These are phyloP conservation scores for Lathyrus tuberosus DNA, from an alignment of 306 rosid genomes.

Conservation along the genomic window DNA sequence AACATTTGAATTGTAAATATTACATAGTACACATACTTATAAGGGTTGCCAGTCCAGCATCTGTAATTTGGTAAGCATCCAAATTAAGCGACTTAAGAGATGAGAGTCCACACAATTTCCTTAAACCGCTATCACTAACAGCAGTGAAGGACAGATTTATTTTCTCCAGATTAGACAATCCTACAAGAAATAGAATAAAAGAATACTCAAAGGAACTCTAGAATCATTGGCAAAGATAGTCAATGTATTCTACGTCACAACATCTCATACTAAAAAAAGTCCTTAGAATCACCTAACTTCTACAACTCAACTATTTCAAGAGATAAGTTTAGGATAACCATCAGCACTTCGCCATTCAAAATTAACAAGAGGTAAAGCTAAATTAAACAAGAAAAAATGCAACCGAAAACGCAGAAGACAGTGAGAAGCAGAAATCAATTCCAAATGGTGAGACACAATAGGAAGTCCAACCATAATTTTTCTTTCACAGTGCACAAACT, in stretches of 20 bases:
- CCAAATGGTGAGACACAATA: conserved; percentile 10
- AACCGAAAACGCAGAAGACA: conserved; percentile 15
- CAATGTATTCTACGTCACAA: conserved; percentile 7
- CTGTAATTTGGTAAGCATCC: conserved; percentile 86
- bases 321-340: neutral
- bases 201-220: conserved; percentile 11
- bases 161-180: conserved; percentile 77
- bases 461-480: conserved; percentile 9
- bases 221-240: conserved; percentile 2
- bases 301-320: no score
- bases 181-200: conserved; percentile 51
- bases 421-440: conserved; percentile 7
- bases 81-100: conserved; percentile 93
- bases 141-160: conserved; percentile 84
- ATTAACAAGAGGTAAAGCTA: conserved; percentile 31
- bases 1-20: conserved; percentile 21
- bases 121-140: conserved; percentile 69
- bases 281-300: no score
- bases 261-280: no score
- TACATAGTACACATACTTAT: conserved; percentile 56
- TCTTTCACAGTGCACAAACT: conserved; percentile 10
- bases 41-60: conserved; percentile 77
- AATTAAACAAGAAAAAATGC: conserved; percentile 14
- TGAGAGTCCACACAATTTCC: conserved; percentile 72
- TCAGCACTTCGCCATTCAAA: conserved; percentile 29